phyloP scores from a whole-genome alignment of 2,329 filamentous ascomycete genomes.

The Fusarium chaquense region DNA sequence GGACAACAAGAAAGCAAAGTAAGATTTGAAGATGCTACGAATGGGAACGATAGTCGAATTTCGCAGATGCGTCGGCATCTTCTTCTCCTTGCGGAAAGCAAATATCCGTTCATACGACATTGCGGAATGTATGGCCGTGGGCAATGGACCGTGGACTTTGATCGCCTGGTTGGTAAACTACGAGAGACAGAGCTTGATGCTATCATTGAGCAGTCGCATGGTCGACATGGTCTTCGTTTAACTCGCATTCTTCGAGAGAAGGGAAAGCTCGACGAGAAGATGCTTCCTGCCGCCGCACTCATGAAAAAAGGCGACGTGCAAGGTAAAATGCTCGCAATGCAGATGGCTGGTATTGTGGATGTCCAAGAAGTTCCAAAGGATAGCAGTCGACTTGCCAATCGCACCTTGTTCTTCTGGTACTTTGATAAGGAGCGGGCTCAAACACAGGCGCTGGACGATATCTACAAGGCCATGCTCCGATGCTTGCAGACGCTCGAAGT shows the following conservation, averaged over 20 bases:
- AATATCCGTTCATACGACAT: constrained; percentile 75
- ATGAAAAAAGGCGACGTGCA: constrained; percentile 89
- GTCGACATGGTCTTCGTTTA: constrained; percentile 82
- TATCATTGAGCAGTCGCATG: constrained; percentile 82
- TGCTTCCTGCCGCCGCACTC: constrained; percentile 81
- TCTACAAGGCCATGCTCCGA: constrained; percentile 91
- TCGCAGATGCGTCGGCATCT: constrained; percentile 78
- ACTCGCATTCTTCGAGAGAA: constrained; percentile 85
- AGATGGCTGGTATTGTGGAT: constrained; percentile 87
- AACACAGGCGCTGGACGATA: constrained; percentile 78
- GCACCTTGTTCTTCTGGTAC: constrained; percentile 92
- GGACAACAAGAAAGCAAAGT: constrained; percentile 58
- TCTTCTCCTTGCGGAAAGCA: constrained; percentile 76
- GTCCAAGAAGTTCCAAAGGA: constrained; percentile 95
- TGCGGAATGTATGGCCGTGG: constrained; percentile 72
- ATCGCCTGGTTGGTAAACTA: constrained; percentile 75
- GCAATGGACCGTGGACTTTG: constrained; percentile 88
- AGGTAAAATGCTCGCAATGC: constrained; percentile 85
- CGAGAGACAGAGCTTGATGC: constrained; percentile 84
- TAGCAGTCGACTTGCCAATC: constrained; percentile 80
- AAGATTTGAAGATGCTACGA: constrained; percentile 63
- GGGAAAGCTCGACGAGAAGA: constrained; percentile 95
- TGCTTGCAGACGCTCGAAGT: constrained; percentile 83
- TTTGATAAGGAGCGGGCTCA: constrained; percentile 82
- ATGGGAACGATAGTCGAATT: constrained; percentile 60